A percentile compares a stretch with the other conserved stretches of the same genome.
Conservation (phyloP, 2,329 filamentous ascomycete species). For the Aspergillus aculeatus region DNA sequence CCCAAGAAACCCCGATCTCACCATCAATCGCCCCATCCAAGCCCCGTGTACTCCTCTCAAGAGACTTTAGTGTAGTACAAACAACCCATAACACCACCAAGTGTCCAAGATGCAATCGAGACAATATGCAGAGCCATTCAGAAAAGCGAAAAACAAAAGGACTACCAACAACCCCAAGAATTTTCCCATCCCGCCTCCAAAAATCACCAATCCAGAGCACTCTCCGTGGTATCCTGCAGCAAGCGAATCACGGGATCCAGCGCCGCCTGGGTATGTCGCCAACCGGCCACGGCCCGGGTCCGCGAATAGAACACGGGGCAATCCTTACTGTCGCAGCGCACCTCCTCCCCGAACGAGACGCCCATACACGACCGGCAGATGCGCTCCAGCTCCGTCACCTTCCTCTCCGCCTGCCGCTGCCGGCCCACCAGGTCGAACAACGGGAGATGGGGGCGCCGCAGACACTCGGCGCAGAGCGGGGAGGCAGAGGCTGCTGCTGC, state of each 20-base stretch:
- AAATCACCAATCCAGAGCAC: conserved; percentile 39
- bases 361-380: conserved; percentile 81
- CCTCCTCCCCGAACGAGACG: conserved; percentile 68
- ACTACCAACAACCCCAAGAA: too few species aligned
- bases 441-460: conserved; percentile 51
- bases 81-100: too few species aligned
- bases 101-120: too few species aligned
- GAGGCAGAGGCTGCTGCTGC: conserved; percentile 8
- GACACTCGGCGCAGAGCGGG: conserved; percentile 42
- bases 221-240: conserved; percentile 36
- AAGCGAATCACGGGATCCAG: conserved; percentile 38
- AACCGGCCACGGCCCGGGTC: conserved; percentile 37
- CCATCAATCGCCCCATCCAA: too few species aligned
- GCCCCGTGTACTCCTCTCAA: too few species aligned
- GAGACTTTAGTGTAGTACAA: too few species aligned
- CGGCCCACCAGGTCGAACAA: conserved; percentile 63
- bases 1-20: too few species aligned
- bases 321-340: conserved; percentile 86
- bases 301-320: conserved; percentile 82
- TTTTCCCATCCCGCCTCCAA: neutral
- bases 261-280: conserved; percentile 37
- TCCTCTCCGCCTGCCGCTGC: conserved; percentile 63
- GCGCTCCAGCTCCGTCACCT: conserved; percentile 61
- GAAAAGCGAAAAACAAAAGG: neutral
- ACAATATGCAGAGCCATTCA: too few species aligned